A percentile compares a stretch with the other conserved stretches of the same genome.
Conservation (phyloP, 345 rosid species). For the Lumnitzera racemosa region DNA sequence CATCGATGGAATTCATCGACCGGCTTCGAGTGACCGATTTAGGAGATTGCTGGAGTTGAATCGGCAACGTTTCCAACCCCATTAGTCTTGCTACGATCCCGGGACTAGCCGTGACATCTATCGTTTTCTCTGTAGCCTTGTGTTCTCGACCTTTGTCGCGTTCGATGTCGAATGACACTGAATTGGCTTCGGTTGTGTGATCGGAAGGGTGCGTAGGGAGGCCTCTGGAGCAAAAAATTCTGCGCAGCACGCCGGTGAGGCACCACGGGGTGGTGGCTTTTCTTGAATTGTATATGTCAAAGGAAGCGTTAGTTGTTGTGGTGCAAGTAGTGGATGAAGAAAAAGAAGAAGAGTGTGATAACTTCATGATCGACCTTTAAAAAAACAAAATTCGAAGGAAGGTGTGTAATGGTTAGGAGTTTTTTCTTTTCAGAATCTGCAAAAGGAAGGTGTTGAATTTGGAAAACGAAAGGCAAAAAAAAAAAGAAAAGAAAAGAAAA, state of each 20-base stretch:
- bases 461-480: background rate
- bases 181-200: constrained; percentile 24
- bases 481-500: background rate
- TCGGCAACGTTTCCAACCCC: constrained; percentile 58
- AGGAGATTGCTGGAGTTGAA: constrained; percentile 6
- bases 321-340: constrained; percentile 27
- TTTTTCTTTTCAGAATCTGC: constrained; percentile 14
- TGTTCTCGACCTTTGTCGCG: background rate
- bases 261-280: constrained; percentile 32
- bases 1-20: constrained; percentile 33
- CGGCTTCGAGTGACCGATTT: constrained; percentile 35
- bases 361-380: constrained; percentile 22
- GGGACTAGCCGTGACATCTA: constrained; percentile 12
- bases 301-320: constrained; percentile 15
- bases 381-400: background rate
- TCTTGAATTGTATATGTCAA: constrained; percentile 24
- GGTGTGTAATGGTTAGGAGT: constrained; percentile 1
- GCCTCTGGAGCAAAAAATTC: constrained; percentile 43
- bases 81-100: constrained; percentile 74
- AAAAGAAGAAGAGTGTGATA: constrained; percentile 31
- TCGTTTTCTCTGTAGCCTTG: background rate
- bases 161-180: constrained; percentile 3
- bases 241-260: constrained; percentile 41
- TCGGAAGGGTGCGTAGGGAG: constrained; percentile 63
- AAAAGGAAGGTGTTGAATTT: constrained; percentile 5